phyloP scores from a whole-genome alignment of 2,329 filamentous ascomycete species.

The Fusarium vanettenii region DNA sequence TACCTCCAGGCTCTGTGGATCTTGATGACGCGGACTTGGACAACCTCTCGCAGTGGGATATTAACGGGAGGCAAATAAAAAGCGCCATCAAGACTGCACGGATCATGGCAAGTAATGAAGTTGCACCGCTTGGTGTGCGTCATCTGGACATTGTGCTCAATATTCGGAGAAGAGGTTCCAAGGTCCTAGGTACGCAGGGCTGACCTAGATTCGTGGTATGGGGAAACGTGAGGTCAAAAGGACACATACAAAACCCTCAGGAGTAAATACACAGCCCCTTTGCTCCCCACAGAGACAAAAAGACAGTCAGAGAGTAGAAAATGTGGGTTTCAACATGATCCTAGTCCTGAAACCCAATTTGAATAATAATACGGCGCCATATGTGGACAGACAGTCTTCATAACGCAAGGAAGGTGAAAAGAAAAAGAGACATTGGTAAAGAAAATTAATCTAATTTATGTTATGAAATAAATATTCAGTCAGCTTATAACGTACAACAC shows the following conservation, averaged over 20 bases:
- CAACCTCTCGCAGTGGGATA: not conserved
- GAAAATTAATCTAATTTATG: no score
- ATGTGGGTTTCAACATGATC: not conserved
- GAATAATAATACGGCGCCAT: no score
- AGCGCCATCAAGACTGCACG: conserved; percentile 19
- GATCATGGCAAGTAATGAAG: conserved; percentile 6
- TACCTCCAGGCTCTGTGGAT: rapidly evolving
- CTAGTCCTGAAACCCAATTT: no score
- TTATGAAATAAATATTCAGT: no score
- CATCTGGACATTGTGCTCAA: conserved; percentile 16
- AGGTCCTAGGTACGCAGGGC: not conserved
- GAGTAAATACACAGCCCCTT: not conserved
- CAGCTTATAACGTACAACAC: no score
- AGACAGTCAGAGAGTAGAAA: not conserved
- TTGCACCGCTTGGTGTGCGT: not conserved
- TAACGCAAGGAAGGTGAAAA: no score
- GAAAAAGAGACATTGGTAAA: no score
- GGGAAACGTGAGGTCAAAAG: not conserved
- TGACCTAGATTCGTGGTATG: not conserved
- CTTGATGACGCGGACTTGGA: not conserved
- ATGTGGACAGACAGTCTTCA: no score
- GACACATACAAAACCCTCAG: not conserved
- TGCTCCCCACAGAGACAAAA: not conserved
- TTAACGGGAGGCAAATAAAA: conserved; percentile 37
- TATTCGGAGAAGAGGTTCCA: not conserved